Evolutionary conservation across 2,329 filamentous ascomycete species (phyloP).

Genomic region (Graphilbum fragrans): DNA sequence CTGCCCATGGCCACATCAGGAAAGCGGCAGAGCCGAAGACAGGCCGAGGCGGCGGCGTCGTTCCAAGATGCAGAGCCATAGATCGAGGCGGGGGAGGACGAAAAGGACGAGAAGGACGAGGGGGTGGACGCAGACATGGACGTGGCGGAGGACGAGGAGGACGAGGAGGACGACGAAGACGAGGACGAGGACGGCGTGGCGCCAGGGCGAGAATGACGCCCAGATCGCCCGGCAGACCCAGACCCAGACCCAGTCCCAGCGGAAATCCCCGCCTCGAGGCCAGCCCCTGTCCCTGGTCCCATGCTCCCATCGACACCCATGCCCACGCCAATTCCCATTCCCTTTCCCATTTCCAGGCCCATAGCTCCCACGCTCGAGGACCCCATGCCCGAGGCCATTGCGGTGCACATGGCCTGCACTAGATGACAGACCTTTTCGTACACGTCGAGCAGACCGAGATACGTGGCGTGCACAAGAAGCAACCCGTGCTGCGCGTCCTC

Average conservation of each 20-base stretch:
- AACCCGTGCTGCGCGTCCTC: not conserved
- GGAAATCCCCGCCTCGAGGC: no score
- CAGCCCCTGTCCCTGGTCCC: no score
- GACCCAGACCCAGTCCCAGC: no score
- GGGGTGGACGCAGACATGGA: not conserved
- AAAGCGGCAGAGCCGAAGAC: conserved; percentile 25
- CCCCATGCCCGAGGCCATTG: no score
- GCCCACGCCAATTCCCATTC: no score
- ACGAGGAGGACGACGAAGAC: not conserved
- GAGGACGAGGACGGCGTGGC: not conserved
- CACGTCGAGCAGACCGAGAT: conserved; percentile 26
- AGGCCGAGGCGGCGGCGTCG: conserved; percentile 9
- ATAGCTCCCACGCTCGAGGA: no score
- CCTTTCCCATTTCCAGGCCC: no score
- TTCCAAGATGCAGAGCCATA: conserved; percentile 11
- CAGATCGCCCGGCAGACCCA: no score
- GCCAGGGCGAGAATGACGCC: no score
- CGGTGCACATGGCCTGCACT: conserved; percentile 11
- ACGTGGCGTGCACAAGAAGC: conserved; percentile 25
- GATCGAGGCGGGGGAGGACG: not conserved
- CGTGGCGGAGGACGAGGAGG: no score
- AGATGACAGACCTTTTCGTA: conserved; percentile 26
- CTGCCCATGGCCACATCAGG: conserved; percentile 28
- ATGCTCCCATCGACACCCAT: no score
- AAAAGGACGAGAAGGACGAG: not conserved